Evolutionary conservation across 345 rosid genomes (phyloP), one percentile per base, ranked within the genome.

Genomic region (Theobroma cacao): DNA sequence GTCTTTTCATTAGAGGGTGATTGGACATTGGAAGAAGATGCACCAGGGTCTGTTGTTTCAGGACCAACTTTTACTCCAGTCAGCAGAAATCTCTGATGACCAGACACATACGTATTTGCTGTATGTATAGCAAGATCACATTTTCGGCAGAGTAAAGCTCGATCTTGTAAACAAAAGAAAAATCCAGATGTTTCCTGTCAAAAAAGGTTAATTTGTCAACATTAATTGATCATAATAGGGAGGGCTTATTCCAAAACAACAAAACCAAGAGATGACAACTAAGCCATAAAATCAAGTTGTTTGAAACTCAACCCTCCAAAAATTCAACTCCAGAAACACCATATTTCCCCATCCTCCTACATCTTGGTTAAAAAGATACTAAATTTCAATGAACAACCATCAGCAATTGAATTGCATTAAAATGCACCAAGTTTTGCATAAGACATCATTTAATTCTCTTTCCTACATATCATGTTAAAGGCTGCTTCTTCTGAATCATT

Each of bases 111-210:
- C 55, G 84, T 55, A 80, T 94, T 96, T 38, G 80, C 95, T 2
- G 94, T 78, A 79, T 96, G 99, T 78, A 96, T 89, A 40, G 94
- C 84, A 77, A 94, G 86, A 81, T 96, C 99, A 81, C 99, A 96
- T 86, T 94, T 96, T 86, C 98, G 84, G 84, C 99, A 96, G 33
- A 96, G 93, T 56, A 96, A 85, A 53, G 99, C 98, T 83, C 98
- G 85, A 79, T 96, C 99, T 85, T 96, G 92, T 74, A 96, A 85
- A 82, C 99, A 96, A 68, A 96, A 96, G 97, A 96, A 96, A 84
- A 92, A 89, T 13, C 99, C 99, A 69, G 95, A 87, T 17, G 89
- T 78, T 80, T 96, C 99, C 99, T 96, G 91, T 59, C 77, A 82
- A 56, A 30, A 74, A 68, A 61, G 50, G 48, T 40, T 3, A 55